Evolutionary conservation across 768 basidiomycete genomes (phyloP).

Genomic region (Tulasnella sp.): DNA sequence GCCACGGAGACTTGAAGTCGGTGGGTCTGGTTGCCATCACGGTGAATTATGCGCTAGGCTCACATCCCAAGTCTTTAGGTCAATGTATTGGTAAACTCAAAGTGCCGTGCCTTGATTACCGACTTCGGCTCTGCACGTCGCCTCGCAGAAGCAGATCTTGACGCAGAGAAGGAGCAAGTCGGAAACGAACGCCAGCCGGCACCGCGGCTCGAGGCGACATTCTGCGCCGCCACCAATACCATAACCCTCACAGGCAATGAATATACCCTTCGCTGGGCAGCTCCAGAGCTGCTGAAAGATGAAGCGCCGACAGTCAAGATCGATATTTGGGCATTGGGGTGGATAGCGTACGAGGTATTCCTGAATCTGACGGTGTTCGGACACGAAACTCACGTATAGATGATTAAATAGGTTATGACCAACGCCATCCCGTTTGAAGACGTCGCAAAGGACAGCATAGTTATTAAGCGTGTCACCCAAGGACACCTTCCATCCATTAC

Average conservation of each 20-base stretch:
- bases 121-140: constrained; percentile 1
- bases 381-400: no score
- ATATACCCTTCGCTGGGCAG: not conserved
- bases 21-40: not conserved
- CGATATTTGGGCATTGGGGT: not conserved
- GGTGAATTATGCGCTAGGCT: not conserved
- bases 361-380: not conserved
- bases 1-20: not conserved
- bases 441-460: not conserved
- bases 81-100: not conserved
- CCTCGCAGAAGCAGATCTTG: not conserved
- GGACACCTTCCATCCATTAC: not conserved
- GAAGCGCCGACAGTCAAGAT: not conserved
- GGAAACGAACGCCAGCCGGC: not conserved
- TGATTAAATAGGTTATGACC: not conserved
- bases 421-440: not conserved
- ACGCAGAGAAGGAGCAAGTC: not conserved
- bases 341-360: not conserved
- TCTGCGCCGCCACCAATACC: not conserved
- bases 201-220: not conserved
- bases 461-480: not conserved
- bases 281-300: not conserved
- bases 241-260: not conserved
- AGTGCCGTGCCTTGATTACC: not conserved
- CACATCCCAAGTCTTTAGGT: not conserved